Evolutionary conservation across 1,284 basidiomycete species (phyloP).

Genomic region (Puccinia hordei): DNA sequence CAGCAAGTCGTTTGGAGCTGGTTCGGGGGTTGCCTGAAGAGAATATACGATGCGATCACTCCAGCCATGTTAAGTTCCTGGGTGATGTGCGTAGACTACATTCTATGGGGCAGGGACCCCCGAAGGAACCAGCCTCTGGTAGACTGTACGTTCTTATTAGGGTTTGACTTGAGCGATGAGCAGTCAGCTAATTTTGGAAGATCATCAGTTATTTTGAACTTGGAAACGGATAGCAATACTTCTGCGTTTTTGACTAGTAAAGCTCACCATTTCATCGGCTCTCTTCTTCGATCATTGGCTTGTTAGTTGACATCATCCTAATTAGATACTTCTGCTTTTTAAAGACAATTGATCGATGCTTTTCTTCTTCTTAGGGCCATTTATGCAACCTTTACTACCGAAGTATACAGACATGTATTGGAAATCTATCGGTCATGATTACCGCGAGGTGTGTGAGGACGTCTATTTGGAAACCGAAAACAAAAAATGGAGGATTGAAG

Average conservation of each 20-base stretch:
- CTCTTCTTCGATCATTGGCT: constrained; percentile 60
- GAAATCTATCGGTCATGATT: constrained; percentile 74
- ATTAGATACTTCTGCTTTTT: constrained; percentile 56
- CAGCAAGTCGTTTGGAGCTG: constrained; percentile 75
- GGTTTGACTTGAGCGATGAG: constrained; percentile 49
- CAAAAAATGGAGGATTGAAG: not conserved
- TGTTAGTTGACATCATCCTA: constrained; percentile 23
- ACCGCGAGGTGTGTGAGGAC: constrained; percentile 70
- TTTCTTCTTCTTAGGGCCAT: constrained; percentile 76
- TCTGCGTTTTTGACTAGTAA: constrained; percentile 57
- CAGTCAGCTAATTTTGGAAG: not conserved
- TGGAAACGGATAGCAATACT: constrained; percentile 50
- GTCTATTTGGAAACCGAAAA: constrained; percentile 2
- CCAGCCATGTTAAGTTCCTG: constrained; percentile 61
- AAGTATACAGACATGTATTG: constrained; percentile 73
- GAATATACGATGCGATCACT: constrained; percentile 68
- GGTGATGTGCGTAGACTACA: constrained; percentile 60
- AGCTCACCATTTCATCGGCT: constrained; percentile 57
- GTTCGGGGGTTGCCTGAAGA: constrained; percentile 71
- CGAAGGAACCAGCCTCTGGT: constrained; percentile 76
- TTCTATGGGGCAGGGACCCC: constrained; percentile 71
- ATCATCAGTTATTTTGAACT: constrained; percentile 33
- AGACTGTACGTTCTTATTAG: constrained; percentile 62
- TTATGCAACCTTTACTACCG: constrained; percentile 67
- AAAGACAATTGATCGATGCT: constrained; percentile 9